These are phyloP conservation scores for Protomyces inundatus DNA, from an alignment of 1,139 yeast species.

Conservation along the genomic window DNA sequence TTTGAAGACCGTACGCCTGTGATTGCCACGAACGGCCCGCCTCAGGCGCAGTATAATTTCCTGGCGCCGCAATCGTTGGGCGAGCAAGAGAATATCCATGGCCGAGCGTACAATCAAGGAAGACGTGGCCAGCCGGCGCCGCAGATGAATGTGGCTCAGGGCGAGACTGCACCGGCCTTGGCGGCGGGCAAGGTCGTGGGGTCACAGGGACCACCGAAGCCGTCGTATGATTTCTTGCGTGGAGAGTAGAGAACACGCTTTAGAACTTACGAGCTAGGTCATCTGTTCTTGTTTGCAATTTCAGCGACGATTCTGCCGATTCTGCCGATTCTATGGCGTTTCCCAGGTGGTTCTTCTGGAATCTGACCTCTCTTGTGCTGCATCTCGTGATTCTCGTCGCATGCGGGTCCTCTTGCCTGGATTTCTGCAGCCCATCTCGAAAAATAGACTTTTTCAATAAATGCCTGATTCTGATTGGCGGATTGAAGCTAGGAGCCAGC, in stretches of 20 bases:
- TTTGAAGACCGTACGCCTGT: background rate
- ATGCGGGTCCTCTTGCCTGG: no score
- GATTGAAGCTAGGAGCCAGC: no score
- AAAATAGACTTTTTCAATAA: no score
- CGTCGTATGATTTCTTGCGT: slow-evolving; percentile 10
- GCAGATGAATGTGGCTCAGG: background rate
- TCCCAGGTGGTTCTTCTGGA: no score
- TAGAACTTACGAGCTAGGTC: no score
- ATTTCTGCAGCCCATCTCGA: no score
- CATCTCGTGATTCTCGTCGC: no score
- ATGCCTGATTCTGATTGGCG: no score
- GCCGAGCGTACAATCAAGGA: slow-evolving; percentile 17
- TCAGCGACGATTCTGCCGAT: no score
- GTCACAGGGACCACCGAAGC: background rate
- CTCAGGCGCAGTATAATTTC: slow-evolving; percentile 21
- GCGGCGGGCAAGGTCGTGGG: background rate
- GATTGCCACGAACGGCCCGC: slow-evolving; percentile 3
- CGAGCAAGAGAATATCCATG: slow-evolving; percentile 7
- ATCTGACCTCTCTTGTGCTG: no score
- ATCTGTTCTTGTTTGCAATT: no score
- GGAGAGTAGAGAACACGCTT: background rate
- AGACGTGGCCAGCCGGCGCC: slow-evolving; percentile 17
- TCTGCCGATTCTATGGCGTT: no score
- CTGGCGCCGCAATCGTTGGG: background rate
- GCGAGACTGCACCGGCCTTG: background rate